A percentile compares a stretch with the other conserved stretches of the same genome.
These are phyloP conservation scores for Venturia oleaginea DNA, from an alignment of 2,329 filamentous ascomycete species.

Conservation along the genomic window DNA sequence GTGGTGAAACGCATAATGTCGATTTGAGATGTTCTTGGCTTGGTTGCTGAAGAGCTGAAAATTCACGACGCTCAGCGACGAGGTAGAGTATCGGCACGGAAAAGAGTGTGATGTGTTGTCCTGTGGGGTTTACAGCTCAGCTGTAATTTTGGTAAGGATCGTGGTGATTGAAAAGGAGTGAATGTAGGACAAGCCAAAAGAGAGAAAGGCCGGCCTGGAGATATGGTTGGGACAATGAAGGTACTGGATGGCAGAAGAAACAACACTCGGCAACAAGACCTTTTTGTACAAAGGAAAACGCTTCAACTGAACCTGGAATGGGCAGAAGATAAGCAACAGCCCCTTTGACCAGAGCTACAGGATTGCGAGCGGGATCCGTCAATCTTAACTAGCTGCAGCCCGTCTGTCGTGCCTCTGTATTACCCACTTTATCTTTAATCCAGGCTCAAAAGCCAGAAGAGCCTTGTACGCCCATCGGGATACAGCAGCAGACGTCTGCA, in stretches of 20 bases:
- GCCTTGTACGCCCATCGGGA: background rate
- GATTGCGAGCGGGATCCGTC: background rate
- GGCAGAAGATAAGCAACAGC: background rate
- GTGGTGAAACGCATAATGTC: background rate
- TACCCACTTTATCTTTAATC: background rate
- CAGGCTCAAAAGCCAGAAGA: background rate
- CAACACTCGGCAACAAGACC: conserved; percentile 1
- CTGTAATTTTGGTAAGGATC: background rate
- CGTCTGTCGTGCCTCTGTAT: background rate
- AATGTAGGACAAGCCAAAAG: background rate
- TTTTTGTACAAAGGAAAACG: background rate
- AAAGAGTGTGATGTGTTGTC: background rate
- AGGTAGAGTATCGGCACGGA: background rate
- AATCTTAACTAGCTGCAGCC: conserved; percentile 4
- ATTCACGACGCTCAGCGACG: conserved; percentile 1
- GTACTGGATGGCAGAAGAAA: background rate
- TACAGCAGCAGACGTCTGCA: background rate
- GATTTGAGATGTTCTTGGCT: background rate
- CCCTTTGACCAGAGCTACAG: background rate
- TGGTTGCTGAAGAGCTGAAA: background rate
- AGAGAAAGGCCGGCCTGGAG: conserved; percentile 4
- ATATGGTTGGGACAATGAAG: conserved; percentile 2
- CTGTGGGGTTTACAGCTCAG: background rate
- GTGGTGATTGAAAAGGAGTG: background rate
- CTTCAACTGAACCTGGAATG: background rate